These are phyloP conservation scores for Pestalotiopsis fici DNA, from an alignment of 2,329 filamentous ascomycete species.

Conservation along the genomic window DNA sequence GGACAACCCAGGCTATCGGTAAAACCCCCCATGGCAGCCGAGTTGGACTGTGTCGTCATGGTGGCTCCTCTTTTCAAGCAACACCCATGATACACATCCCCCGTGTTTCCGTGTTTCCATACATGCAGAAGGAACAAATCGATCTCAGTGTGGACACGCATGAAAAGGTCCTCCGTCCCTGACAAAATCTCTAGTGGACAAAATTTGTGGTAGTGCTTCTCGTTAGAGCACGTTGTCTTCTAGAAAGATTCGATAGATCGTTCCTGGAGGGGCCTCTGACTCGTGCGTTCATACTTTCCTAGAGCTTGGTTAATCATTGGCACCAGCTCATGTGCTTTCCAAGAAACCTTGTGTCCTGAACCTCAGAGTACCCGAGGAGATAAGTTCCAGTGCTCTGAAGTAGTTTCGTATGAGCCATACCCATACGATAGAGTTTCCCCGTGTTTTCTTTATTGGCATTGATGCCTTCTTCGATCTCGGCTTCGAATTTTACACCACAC, in stretches of 20 bases:
- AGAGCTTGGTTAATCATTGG: too few relatives aligned
- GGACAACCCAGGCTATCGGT: neutral
- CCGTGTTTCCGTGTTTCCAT: neutral
- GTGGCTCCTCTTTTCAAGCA: neutral
- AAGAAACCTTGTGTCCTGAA: too few relatives aligned
- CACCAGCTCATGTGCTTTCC: too few relatives aligned
- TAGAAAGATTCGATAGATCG: neutral
- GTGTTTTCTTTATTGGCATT: too few relatives aligned
- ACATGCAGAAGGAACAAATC: neutral
- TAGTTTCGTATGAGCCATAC: too few relatives aligned
- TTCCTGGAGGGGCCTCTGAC: neutral
- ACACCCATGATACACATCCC: constrained; percentile 6
- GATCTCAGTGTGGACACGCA: neutral
- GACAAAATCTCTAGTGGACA: neutral
- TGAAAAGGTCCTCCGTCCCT: neutral
- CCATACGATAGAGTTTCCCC: too few relatives aligned
- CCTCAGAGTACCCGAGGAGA: too few relatives aligned
- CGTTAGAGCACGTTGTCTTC: neutral
- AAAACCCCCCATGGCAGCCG: neutral
- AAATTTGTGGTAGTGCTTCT: neutral
- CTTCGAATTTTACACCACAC: too few relatives aligned
- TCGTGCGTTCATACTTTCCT: neutral
- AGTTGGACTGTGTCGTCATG: neutral
- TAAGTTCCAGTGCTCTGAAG: too few relatives aligned
- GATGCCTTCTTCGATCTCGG: too few relatives aligned